These are phyloP conservation scores for Sporothrix brasiliensis DNA, from an alignment of 2,329 filamentous ascomycete species.

Conservation along the genomic window DNA sequence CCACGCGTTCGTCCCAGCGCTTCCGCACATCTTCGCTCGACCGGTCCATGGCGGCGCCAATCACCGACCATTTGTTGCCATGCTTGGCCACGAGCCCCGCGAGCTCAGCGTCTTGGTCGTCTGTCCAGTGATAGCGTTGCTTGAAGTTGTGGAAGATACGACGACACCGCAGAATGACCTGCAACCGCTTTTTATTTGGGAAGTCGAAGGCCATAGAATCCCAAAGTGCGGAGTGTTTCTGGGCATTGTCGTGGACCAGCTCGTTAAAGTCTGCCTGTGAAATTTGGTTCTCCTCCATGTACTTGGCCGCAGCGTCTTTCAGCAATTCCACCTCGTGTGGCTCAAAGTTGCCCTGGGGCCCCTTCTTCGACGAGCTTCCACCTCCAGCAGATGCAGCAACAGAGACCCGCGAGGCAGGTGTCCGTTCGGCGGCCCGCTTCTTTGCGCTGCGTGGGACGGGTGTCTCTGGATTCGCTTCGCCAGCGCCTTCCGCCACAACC, in stretches of 20 bases:
- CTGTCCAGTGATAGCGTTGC: constrained; percentile 61
- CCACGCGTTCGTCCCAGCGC: constrained; percentile 68
- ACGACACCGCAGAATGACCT: constrained; percentile 60
- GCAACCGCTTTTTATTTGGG: constrained; percentile 55
- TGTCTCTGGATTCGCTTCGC: constrained; percentile 13
- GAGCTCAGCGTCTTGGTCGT: constrained; percentile 61
- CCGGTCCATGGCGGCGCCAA: constrained; percentile 65
- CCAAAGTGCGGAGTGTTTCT: constrained; percentile 53
- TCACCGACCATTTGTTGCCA: constrained; percentile 62
- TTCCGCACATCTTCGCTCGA: constrained; percentile 68
- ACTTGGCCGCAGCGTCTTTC: constrained; percentile 49
- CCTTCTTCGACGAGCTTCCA: constrained; percentile 25
- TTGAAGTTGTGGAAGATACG: constrained; percentile 68
- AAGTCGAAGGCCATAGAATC: constrained; percentile 51
- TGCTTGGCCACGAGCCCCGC: constrained; percentile 50
- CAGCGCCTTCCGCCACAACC: background rate
- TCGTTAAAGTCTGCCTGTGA: constrained; percentile 53
- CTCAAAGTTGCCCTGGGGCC: constrained; percentile 46
- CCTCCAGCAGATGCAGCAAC: background rate
- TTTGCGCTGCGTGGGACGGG: constrained; percentile 17
- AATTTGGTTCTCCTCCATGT: constrained; percentile 49
- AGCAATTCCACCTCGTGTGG: constrained; percentile 50
- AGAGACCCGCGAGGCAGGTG: constrained; percentile 1
- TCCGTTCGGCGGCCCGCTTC: background rate
- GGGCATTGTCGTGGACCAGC: constrained; percentile 44